Base-by-base conservation (phyloP, 345 rosid genomes). In the Euphorbia peplus region DNA sequence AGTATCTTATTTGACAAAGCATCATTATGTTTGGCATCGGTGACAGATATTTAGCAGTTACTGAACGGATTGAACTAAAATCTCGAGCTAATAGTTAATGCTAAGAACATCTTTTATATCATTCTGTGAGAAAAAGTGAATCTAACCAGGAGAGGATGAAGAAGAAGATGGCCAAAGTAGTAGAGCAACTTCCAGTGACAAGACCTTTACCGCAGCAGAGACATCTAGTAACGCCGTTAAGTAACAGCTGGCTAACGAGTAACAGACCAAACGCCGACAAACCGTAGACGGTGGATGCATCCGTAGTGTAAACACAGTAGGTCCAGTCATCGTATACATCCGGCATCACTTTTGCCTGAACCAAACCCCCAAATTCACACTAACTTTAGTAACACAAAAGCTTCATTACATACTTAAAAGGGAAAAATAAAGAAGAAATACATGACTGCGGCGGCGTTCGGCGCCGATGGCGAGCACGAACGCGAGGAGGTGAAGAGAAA, bases 391-490 rank as follows among this genome's bases (percentile, higher is more conserved):
- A 50, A 50, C 29, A 24, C 3, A 24, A 21, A 50, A 30, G 35
- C 14, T 1, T 0, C 1, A 29, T 63, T 14, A 47, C 26, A 68
- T 14, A 47, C 26, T 8, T 50, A 8, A 10, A 4, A 18, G 19
- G 19, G 41, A 19, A 19, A 54, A 2, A 22, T 29, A 50, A 53
- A 25, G 51, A 46, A 61, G 71, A 67, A 67, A 30, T 84, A 93
- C 98, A 6, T 78, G 75, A 91, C 97, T 88, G 39, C 99, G 99
- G 79, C 99, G 96, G 63, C 89, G 89, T 67, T 91, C 99, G 53
- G 96, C 97, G 29, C 99, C 99, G 69, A 95, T 75, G 76, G 99
- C 97, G 75, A 91, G 78, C 70, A 91, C 88, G 73, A 95, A 95
- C 80, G 97, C 96, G 66, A 95, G 75, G 84, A 88, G 87, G 75